Base-by-base conservation (phyloP, 1,139 yeast genomes). In the Blastobotrys ciferrii region DNA sequence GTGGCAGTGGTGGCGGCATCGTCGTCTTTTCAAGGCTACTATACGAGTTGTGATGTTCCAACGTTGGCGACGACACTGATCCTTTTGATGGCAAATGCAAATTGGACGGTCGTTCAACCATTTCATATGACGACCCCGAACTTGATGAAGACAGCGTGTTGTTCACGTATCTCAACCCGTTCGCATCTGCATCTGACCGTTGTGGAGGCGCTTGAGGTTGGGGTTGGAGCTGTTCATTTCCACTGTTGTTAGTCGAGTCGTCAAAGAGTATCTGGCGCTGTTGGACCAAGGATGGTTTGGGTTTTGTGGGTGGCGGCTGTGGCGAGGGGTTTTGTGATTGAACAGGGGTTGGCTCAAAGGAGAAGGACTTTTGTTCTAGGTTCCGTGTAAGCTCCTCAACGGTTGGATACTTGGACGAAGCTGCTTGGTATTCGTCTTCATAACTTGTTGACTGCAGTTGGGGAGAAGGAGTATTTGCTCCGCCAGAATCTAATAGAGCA, bases 381-480 rank as follows among this genome's bases (percentile, higher is more conserved):
- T 56, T 53, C 42, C 50, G 49, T 13, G 65, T 60, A 42, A 67
- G 61, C 45, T 65, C 70, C 47, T 67, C 71, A 19, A 67, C 62
- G 0, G 70, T 58, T 2, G 71, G 71, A 53, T 54, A 67, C 42
- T 66, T 52, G 12, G 56, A 42, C 15, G 55, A 58, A 7, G 60
- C 55, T 3, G 36, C 39, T 3, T 9, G 30, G 36, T 48, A 37
- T n/a, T 43, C 40, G 17, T 46, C 42, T 9, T 32, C 41, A n/a
- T 14, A 23, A 11, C 32, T 40, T 15, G 17, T 23, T 19, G 11
- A n/a, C 20, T 25, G 13, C 20, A 4, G 23, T 13, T 23, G 17
- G 5, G 54, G 35, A 25, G 46, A 19, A 2, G 48, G 18, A 11
- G 47, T 32, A 42, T 41, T 30, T 9, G 39, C 33, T 36, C 41